These are phyloP conservation scores for Quercus variabilis DNA, from an alignment of 306 rosid genomes.

Conservation along the genomic window DNA sequence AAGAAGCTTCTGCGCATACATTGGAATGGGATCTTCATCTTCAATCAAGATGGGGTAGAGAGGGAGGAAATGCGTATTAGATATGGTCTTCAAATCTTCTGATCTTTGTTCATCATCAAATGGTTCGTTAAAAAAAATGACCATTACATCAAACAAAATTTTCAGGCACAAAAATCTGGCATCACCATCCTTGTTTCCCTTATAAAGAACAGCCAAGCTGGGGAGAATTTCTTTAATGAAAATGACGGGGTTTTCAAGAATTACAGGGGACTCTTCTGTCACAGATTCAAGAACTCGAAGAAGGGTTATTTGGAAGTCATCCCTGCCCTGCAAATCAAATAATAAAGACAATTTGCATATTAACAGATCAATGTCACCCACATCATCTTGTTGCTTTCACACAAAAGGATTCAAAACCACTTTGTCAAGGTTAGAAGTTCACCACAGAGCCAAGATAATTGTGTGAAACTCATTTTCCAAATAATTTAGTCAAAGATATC, in stretches of 20 bases:
- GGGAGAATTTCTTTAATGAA: constrained; percentile 82
- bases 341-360: constrained; percentile 13
- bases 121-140: constrained; percentile 70
- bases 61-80: constrained; percentile 80
- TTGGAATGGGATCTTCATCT: constrained; percentile 95
- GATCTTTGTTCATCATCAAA: constrained; percentile 61
- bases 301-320: constrained; percentile 92
- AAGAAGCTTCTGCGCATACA: constrained; percentile 96
- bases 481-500: neutral
- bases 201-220: constrained; percentile 83
- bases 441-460: neutral
- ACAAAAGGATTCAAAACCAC: neutral
- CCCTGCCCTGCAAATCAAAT: constrained; percentile 82
- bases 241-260: constrained; percentile 66
- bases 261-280: constrained; percentile 62
- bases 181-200: constrained; percentile 95
- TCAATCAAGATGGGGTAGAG: constrained; percentile 87
- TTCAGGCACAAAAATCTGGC: constrained; percentile 96
- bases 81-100: constrained; percentile 60
- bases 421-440: neutral
- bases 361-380: constrained; percentile 20
- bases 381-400: neutral
- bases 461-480: neutral
- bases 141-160: constrained; percentile 78
- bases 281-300: constrained; percentile 85